These are phyloP conservation scores for Blastocystis sp. DNA, from an alignment of 352 stramenopile species.

Conservation along the genomic window DNA sequence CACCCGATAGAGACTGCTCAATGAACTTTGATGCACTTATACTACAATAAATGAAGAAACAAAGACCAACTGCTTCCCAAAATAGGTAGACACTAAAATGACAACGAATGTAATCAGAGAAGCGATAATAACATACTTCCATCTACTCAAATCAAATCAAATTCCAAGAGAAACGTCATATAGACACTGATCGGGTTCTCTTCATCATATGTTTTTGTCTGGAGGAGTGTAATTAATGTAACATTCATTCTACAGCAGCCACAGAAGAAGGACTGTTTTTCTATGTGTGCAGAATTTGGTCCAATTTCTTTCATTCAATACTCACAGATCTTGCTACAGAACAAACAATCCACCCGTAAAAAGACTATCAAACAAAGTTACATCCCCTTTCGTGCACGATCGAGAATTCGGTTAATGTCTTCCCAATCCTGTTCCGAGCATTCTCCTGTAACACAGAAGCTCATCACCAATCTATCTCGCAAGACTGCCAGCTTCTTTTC, in stretches of 20 bases:
- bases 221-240: neutral
- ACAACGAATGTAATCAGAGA: neutral
- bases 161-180: neutral
- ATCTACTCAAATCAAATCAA: neutral
- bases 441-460: neutral
- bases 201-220: neutral
- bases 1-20: neutral
- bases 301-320: neutral
- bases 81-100: neutral
- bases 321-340: neutral
- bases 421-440: constrained; percentile 15
- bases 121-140: neutral
- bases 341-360: neutral
- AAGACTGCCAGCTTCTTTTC: neutral
- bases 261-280: neutral
- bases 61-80: neutral
- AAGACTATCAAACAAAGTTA: constrained; percentile 6
- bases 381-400: neutral
- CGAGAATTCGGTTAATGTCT: constrained; percentile 17
- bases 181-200: neutral
- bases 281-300: too few relatives aligned
- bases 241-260: neutral
- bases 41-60: neutral
- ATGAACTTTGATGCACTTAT: neutral
- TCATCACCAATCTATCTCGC: neutral